A percentile compares a stretch with the other conserved stretches of the same genome.
Evolutionary conservation across 2,329 filamentous ascomycete genomes (phyloP).

Genomic region (Pseudocercospora cruenta): DNA sequence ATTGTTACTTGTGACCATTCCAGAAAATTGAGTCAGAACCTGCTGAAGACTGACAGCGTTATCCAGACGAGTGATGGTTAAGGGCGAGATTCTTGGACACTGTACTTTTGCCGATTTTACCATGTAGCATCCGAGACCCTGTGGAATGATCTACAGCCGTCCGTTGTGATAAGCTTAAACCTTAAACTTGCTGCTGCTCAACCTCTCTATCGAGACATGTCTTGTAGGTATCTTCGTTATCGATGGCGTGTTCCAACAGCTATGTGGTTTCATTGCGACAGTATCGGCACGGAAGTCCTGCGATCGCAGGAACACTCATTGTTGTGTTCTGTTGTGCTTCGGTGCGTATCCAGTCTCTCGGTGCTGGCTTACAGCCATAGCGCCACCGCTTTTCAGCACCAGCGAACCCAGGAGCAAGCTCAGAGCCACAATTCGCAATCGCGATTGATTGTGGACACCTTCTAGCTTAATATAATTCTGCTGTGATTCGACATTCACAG

Average conservation of each 20-base stretch:
- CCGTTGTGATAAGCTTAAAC: conserved; percentile 6
- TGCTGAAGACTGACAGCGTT: no score
- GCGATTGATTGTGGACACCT: not conserved
- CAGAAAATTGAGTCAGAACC: not conserved
- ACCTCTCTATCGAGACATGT: not conserved
- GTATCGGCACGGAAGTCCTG: not conserved
- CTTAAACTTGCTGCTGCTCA: not conserved
- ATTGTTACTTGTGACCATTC: not conserved
- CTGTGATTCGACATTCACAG: not conserved
- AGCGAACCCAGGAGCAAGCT: not conserved
- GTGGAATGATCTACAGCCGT: not conserved
- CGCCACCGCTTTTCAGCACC: not conserved
- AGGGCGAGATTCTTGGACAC: not conserved
- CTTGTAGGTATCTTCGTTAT: not conserved
- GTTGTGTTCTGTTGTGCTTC: not conserved
- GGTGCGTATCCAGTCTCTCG: not conserved
- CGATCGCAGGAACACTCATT: not conserved
- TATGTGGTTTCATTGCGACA: not conserved
- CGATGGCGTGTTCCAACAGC: not conserved
- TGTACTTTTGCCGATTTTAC: not conserved
- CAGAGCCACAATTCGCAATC: not conserved
- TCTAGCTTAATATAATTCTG: not conserved
- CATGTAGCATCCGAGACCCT: not conserved
- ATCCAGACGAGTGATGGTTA: not conserved
- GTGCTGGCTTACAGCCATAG: not conserved